Evolutionary conservation across 805 yeast species (phyloP), one percentile per base, ranked within the genome.

Genomic region (Starmerella asiatica): DNA sequence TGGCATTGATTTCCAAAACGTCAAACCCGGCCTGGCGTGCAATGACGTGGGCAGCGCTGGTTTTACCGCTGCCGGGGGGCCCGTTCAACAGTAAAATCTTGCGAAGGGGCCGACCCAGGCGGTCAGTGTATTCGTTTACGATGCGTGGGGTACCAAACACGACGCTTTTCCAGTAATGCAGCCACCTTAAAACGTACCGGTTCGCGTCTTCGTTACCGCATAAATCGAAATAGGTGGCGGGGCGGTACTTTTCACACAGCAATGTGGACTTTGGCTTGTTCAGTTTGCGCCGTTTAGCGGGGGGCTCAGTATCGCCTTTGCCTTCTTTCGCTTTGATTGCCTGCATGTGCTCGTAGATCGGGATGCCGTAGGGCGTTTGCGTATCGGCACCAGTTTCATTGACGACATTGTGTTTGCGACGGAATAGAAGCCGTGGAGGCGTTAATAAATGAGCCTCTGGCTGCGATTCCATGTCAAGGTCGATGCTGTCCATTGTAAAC

Each of bases 31-130:
- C 70, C 47, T 82, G 94, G 34, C 67, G 68, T 3, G 94, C 91
- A 28, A 85, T 69, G 1, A 84, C 72, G 53, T 86, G 95, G 0
- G 88, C 83, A 2, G 85, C 76, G 0, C 91, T 73, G 0, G 97
- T 86, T 55, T 88, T 88, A 8, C 98, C 98, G 15, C 79, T 68
- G 2, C 98, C 98, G 0, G 94, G 85, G 0, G 94, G 91, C 0
- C 98, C 98, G 55, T 79, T 84, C 9, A 91, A 69, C 30, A 91
- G 61, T 17, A 91, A 55, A 0, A 91, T 67, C 47, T 73, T 78
- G 38, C 69, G 68, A 27, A 33, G 18, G 33, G 63, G 64, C 38
- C 68, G 67, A 12, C 70, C 70, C 48, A 70, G 71, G 0, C 73
- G 79, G 5, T 69, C 64, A 4, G 75, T 38, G 15, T 38, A 32